phyloP scores from a whole-genome alignment of 164 flowering plant genomes.

The Magnolia changhungtana region DNA sequence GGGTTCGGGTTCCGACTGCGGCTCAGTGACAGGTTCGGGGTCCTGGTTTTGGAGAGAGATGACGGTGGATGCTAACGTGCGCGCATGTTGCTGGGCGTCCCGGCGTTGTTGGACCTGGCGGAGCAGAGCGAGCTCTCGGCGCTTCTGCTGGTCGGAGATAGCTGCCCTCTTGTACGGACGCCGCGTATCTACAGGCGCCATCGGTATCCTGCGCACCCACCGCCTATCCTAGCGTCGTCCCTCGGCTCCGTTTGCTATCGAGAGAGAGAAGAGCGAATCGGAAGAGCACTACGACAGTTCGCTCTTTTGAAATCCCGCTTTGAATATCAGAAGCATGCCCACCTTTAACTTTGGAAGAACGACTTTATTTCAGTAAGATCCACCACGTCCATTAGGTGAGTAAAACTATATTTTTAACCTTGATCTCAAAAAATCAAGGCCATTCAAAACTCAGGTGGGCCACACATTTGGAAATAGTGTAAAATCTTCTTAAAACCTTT shows the following conservation, averaged over 20 bases:
- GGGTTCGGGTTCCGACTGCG: slow-evolving; percentile 21
- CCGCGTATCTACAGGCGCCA: slow-evolving; percentile 77
- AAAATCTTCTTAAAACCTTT: no score
- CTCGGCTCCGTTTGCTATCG: neutral
- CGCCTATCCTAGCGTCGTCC: neutral
- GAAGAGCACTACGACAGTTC: neutral
- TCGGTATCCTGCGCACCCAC: slow-evolving; percentile 13
- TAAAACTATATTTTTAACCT: no score
- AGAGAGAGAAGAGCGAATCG: neutral
- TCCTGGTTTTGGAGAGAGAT: slow-evolving; percentile 42
- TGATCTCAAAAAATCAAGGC: no score
- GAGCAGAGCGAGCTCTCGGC: slow-evolving; percentile 70
- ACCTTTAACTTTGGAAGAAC: no score
- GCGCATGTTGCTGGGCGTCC: slow-evolving; percentile 84
- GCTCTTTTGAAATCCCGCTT: neutral
- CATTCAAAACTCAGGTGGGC: no score
- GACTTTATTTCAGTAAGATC: no score
- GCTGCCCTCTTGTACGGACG: slow-evolving; percentile 81
- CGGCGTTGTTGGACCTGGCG: slow-evolving; percentile 75
- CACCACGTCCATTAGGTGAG: no score
- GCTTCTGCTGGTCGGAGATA: slow-evolving; percentile 85
- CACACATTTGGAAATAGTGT: no score
- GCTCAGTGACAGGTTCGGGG: slow-evolving; percentile 16
- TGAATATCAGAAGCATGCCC: no score
- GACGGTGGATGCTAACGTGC: slow-evolving; percentile 66